Percentiles rank a stretch among this genome's conserved stretches.
Evolutionary conservation across 2,329 filamentous ascomycete genomes (phyloP).

Genomic region (Colletotrichum cuscutae): DNA sequence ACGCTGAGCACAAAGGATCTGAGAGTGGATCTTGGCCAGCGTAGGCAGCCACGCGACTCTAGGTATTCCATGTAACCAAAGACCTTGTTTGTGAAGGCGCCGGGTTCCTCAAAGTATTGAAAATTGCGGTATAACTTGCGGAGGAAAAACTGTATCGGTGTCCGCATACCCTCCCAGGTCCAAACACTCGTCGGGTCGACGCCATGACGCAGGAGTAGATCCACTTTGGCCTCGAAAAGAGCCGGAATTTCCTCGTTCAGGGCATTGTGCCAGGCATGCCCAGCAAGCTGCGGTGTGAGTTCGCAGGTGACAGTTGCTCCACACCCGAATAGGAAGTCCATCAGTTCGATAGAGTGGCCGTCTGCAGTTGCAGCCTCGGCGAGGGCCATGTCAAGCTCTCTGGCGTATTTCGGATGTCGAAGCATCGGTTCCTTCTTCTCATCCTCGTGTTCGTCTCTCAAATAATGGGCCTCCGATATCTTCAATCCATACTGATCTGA

Average conservation of each 20-base stretch:
- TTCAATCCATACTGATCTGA: not conserved
- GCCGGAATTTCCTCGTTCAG: not conserved
- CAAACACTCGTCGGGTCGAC: not conserved
- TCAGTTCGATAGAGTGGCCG: not conserved
- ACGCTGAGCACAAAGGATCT: not conserved
- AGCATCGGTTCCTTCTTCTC: no score
- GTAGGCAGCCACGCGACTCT: not conserved
- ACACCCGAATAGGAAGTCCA: not conserved
- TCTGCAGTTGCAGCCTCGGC: not conserved
- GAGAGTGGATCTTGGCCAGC: not conserved
- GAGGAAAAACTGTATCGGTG: not conserved
- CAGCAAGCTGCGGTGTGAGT: not conserved
- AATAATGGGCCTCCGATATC: no score
- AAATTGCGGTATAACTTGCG: not conserved
- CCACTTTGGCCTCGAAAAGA: not conserved
- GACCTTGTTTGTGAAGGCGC: not conserved
- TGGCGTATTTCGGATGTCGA: no score
- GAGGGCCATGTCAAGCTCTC: not conserved
- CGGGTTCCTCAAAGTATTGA: not conserved
- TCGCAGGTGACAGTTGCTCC: not conserved
- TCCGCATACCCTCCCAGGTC: not conserved
- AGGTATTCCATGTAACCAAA: not conserved
- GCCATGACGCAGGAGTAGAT: not conserved
- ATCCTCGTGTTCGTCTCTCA: no score
- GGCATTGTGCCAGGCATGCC: not conserved